phyloP scores from a whole-genome alignment of 2,329 filamentous ascomycete genomes.

The Sclerotinia subarctica region DNA sequence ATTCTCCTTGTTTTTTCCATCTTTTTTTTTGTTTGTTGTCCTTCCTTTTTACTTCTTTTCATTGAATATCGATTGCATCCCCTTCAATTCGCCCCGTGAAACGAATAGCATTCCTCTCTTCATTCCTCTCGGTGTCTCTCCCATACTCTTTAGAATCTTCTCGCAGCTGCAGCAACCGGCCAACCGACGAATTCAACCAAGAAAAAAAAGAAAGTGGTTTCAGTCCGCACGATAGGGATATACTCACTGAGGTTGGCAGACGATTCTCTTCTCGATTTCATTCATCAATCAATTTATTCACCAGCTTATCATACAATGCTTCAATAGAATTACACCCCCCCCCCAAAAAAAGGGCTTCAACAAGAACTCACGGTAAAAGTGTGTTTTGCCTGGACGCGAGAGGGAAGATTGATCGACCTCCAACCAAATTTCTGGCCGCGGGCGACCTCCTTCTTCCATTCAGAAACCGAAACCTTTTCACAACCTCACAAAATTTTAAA shows the following conservation, averaged over 20 bases:
- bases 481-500: not conserved
- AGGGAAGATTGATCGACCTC: slow-evolving; percentile 29
- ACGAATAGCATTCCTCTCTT: slow-evolving; percentile 17
- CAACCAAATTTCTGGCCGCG: slow-evolving; percentile 46
- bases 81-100: slow-evolving; percentile 11
- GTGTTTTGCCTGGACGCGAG: slow-evolving; percentile 31
- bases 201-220: slow-evolving; percentile 9
- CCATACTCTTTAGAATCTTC: not conserved
- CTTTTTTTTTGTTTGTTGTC: not conserved
- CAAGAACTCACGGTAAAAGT: slow-evolving; percentile 36
- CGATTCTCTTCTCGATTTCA: not conserved
- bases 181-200: not conserved
- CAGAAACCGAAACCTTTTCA: slow-evolving; percentile 34
- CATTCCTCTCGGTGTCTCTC: slow-evolving; percentile 14
- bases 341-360: not conserved
- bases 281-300: slow-evolving; percentile 1
- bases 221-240: slow-evolving; percentile 7
- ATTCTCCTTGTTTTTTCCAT: slow-evolving; percentile 18
- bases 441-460: slow-evolving; percentile 51
- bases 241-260: slow-evolving; percentile 21
- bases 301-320: slow-evolving; percentile 14
- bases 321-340: slow-evolving; percentile 6
- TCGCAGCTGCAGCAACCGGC: slow-evolving; percentile 15
- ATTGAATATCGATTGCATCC: not conserved
- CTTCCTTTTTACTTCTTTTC: not conserved